phyloP scores from a whole-genome alignment of 805 yeast genomes.

The Candida stauntonica region DNA sequence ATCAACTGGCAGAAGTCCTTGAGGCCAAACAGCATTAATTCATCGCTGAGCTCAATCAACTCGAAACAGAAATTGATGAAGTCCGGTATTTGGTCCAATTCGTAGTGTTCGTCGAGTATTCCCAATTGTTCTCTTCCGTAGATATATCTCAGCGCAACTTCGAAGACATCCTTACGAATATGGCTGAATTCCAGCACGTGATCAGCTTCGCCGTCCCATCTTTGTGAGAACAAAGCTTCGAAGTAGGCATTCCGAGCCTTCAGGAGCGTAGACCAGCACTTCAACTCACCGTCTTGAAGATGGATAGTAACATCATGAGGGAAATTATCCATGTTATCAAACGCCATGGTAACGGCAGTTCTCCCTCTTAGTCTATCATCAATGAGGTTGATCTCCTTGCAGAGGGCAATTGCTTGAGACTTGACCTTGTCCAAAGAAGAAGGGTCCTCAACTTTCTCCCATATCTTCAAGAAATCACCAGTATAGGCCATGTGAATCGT shows the following conservation, averaged over 20 bases:
- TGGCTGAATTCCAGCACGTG: slow-evolving; percentile 38
- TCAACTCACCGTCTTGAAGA: slow-evolving; percentile 42
- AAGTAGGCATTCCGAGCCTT: slow-evolving; percentile 58
- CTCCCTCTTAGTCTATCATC: slow-evolving; percentile 17
- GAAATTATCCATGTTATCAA: slow-evolving; percentile 7
- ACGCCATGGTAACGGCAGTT: slow-evolving; percentile 3
- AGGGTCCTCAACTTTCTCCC: slow-evolving; percentile 33
- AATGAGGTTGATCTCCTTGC: slow-evolving; percentile 11
- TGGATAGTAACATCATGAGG: slow-evolving; percentile 39
- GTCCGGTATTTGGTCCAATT: slow-evolving; percentile 30
- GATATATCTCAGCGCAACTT: slow-evolving; percentile 47
- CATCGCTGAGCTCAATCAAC: slow-evolving; percentile 57
- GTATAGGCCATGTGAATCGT: slow-evolving; percentile 48
- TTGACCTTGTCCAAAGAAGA: slow-evolving; percentile 4
- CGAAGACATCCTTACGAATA: slow-evolving; percentile 40
- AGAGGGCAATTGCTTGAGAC: slow-evolving; percentile 7
- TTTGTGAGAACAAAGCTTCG: slow-evolving; percentile 46
- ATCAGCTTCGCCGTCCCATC: slow-evolving; percentile 43
- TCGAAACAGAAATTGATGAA: slow-evolving; percentile 55
- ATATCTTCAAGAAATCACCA: slow-evolving; percentile 38
- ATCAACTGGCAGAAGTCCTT: slow-evolving; percentile 58
- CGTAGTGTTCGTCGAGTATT: slow-evolving; percentile 31
- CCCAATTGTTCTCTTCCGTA: slow-evolving; percentile 47
- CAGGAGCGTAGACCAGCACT: slow-evolving; percentile 50
- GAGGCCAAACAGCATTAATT: slow-evolving; percentile 53